Percentiles rank a stretch among this genome's conserved stretches.
These are phyloP conservation scores for Coemansia sp. DNA, from an alignment of 192 early-diverging fungal genomes.

Conservation along the genomic window DNA sequence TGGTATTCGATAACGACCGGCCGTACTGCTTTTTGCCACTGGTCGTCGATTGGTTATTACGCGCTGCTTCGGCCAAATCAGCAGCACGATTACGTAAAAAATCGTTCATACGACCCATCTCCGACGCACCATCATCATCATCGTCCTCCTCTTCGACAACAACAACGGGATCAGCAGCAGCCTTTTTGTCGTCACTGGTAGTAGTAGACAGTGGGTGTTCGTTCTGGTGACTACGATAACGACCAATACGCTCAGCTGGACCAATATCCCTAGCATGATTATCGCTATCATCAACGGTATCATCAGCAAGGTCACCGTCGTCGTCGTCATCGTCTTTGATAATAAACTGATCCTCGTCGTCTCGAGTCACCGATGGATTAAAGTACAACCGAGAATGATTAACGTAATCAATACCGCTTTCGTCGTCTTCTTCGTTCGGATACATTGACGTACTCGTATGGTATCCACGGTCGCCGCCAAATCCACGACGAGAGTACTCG, in stretches of 20 bases:
- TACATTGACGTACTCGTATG: conserved; percentile 15
- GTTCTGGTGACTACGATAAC: conserved; percentile 55
- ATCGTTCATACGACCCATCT: conserved; percentile 26
- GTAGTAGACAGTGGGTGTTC: conserved; percentile 8
- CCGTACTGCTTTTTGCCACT: neutral
- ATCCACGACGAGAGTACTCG: conserved; percentile 10
- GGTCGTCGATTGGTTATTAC: neutral
- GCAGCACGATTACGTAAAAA: conserved; percentile 22
- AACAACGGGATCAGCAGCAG: neutral
- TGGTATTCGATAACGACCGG: neutral
- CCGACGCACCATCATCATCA: conserved; percentile 25
- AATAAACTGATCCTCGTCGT: conserved; percentile 50
- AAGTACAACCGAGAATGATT: conserved; percentile 28
- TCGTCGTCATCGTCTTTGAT: conserved; percentile 25
- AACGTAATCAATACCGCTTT: conserved; percentile 27
- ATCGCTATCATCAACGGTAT: neutral
- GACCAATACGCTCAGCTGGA: conserved; percentile 46
- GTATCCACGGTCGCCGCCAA: conserved; percentile 3
- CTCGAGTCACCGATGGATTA: conserved; percentile 19
- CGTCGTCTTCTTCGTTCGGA: conserved; percentile 33
- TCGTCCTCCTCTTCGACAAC: conserved; percentile 28
- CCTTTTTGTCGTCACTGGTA: neutral
- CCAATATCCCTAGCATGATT: conserved; percentile 35
- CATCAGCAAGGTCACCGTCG: conserved; percentile 9
- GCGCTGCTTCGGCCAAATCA: conserved; percentile 13